Percentiles rank a stretch among this genome's conserved stretches.
Conservation (phyloP, 345 rosid species). For the Corymbia maculata region DNA sequence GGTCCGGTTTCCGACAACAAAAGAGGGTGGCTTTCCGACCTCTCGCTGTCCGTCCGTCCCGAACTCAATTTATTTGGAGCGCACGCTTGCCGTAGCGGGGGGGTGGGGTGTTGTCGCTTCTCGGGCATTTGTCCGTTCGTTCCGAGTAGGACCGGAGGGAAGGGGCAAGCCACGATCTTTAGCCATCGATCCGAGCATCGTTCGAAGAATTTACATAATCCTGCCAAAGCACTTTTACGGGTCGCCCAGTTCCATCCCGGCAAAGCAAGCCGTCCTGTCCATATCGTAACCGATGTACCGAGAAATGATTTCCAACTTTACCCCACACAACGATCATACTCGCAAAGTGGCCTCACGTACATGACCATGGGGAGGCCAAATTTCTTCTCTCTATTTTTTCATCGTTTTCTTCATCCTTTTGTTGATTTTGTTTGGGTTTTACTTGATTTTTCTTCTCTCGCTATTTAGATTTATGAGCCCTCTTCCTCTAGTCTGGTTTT, state of each 20-base stretch:
- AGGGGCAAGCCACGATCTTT: neutral
- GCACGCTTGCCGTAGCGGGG: neutral
- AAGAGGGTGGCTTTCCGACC: neutral
- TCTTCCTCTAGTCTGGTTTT: too few relatives aligned
- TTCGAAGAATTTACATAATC: too few relatives aligned
- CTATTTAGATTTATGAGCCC: too few relatives aligned
- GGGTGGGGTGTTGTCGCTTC: neutral
- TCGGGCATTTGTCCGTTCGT: too few relatives aligned
- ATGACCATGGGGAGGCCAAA: too few relatives aligned
- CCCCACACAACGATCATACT: too few relatives aligned
- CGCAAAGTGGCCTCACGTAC: too few relatives aligned
- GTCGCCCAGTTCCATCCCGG: neutral
- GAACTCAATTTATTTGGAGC: neutral
- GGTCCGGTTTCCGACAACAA: neutral
- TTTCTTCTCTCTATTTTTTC: too few relatives aligned
- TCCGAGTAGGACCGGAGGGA: neutral
- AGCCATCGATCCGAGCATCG: neutral
- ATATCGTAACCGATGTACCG: accelerated
- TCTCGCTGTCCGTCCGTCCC: neutral
- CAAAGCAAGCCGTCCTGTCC: too few relatives aligned
- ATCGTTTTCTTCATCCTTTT: too few relatives aligned
- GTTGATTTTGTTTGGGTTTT: too few relatives aligned
- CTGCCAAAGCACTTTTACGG: neutral
- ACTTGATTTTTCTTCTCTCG: too few relatives aligned
- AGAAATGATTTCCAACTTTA: neutral